Conservation (phyloP, 2,329 filamentous ascomycete genomes). For the Calonectria pseudoturangicola region DNA sequence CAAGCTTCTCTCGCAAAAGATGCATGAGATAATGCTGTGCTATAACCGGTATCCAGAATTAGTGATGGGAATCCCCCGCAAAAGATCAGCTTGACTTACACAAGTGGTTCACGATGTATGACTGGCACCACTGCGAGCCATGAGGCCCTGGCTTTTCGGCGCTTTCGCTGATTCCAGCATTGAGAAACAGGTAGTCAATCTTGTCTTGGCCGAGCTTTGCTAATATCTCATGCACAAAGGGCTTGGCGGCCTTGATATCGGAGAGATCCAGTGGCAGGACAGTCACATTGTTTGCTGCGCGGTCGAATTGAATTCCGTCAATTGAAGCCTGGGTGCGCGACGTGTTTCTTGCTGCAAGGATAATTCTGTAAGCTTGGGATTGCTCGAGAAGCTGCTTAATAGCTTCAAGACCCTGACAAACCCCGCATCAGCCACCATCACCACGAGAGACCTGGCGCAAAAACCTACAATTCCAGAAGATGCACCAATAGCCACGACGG, state of each 20-base stretch:
- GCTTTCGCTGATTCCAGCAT: conserved; percentile 66
- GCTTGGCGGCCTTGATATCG: conserved; percentile 65
- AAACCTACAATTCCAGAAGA: conserved; percentile 68
- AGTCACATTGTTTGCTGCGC: conserved; percentile 61
- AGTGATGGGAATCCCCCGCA: conserved; percentile 24
- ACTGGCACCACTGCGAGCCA: conserved; percentile 70
- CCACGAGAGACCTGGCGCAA: no score
- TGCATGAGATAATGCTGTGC: conserved; percentile 73
- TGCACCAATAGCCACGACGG: conserved; percentile 69
- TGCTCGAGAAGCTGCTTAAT: conserved; percentile 70
- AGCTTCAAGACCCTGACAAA: conserved; percentile 69
- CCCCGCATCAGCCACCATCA: conserved; percentile 15
- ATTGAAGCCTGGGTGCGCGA: conserved; percentile 63
- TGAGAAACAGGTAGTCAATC: conserved; percentile 70
- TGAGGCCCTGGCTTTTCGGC: conserved; percentile 60
- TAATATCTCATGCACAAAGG: conserved; percentile 67
- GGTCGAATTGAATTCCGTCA: conserved; percentile 64
- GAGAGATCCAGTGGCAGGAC: conserved; percentile 70
- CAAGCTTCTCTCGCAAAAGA: conserved; percentile 68
- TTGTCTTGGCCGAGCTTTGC: conserved; percentile 62
- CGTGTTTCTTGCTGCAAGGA: conserved; percentile 70
- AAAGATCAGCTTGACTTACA: conserved; percentile 58
- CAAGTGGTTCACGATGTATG: conserved; percentile 71
- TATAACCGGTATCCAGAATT: conserved; percentile 47
- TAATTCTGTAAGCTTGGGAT: conserved; percentile 66